phyloP scores from a whole-genome alignment of 805 yeast genomes.

The Yamadazyma paraphyllophila region DNA sequence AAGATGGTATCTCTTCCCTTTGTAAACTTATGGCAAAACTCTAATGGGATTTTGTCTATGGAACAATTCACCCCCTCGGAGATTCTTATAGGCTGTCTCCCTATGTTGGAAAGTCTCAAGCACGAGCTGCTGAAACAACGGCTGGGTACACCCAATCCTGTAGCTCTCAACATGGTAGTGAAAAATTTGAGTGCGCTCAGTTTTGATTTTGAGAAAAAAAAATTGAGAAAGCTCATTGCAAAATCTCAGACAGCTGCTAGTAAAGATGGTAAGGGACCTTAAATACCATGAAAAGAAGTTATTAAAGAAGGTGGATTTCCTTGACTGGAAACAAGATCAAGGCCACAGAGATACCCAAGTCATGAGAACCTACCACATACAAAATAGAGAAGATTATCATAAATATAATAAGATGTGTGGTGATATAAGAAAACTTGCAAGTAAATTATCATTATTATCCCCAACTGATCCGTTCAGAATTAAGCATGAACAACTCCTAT shows the following conservation, averaged over 20 bases:
- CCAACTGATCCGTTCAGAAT: constrained; percentile 84
- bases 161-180: constrained; percentile 6
- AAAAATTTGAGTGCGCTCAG: constrained; percentile 3
- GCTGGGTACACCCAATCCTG: not conserved
- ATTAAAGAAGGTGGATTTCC: constrained; percentile 91
- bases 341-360: constrained; percentile 96
- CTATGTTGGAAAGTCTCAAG: constrained; percentile 58
- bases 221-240: constrained; percentile 8
- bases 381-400: constrained; percentile 93
- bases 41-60: constrained; percentile 47
- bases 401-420: constrained; percentile 94
- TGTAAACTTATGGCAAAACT: constrained; percentile 57
- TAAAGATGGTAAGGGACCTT: constrained; percentile 74
- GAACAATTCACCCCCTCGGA: constrained; percentile 57
- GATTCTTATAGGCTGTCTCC: constrained; percentile 71
- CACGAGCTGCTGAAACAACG: constrained; percentile 4
- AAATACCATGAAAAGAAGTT: constrained; percentile 95
- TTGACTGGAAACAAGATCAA: constrained; percentile 95
- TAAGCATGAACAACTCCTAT: constrained; percentile 81
- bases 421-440: constrained; percentile 81
- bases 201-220: constrained; percentile 1
- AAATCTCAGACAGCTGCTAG: not conserved
- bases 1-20: constrained; percentile 62
- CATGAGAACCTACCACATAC: constrained; percentile 91
- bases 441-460: constrained; percentile 77